Evolutionary conservation across 257 asterid genomes (phyloP).

Genomic region (Nyctanthes arbortristis): DNA sequence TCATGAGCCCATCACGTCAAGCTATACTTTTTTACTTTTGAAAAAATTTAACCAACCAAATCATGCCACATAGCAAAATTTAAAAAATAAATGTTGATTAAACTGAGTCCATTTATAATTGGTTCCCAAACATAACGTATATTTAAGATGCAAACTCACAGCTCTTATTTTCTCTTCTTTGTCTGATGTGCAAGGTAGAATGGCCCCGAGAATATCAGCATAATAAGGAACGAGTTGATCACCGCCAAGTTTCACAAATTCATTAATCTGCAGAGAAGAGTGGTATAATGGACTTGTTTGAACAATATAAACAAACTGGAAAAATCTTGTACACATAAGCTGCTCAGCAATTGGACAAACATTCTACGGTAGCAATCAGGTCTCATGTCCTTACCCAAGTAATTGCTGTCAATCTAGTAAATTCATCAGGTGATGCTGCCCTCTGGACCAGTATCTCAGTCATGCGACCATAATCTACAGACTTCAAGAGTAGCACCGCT

Average conservation of each 20-base stretch:
- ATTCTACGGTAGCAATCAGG: conserved; percentile 18
- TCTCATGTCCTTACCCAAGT: conserved; percentile 72
- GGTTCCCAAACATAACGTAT: no score
- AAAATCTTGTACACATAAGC: neutral
- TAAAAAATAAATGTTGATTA: no score
- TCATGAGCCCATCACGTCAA: no score
- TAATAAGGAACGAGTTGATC: conserved; percentile 96
- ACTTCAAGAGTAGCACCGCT: conserved; percentile 57
- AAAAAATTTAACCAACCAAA: no score
- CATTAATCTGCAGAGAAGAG: conserved; percentile 64
- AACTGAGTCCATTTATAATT: no score
- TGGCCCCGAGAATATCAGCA: conserved; percentile 95
- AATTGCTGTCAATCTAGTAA: conserved; percentile 92
- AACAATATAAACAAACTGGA: conserved; percentile 27
- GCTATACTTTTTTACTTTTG: no score
- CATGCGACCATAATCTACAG: conserved; percentile 99
- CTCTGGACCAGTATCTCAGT: conserved; percentile 97
- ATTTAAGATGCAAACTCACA: conserved; percentile 49
- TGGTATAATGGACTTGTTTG: conserved; percentile 22
- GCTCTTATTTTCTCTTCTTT: conserved; percentile 97
- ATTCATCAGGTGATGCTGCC: conserved; percentile 92
- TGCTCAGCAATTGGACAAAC: conserved; percentile 22
- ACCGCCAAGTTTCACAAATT: conserved; percentile 99
- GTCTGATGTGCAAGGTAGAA: conserved; percentile 96
- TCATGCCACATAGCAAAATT: no score